phyloP scores from a whole-genome alignment of 495 filamentous ascomycete genomes.

The Staphylotrichum longicolle region DNA sequence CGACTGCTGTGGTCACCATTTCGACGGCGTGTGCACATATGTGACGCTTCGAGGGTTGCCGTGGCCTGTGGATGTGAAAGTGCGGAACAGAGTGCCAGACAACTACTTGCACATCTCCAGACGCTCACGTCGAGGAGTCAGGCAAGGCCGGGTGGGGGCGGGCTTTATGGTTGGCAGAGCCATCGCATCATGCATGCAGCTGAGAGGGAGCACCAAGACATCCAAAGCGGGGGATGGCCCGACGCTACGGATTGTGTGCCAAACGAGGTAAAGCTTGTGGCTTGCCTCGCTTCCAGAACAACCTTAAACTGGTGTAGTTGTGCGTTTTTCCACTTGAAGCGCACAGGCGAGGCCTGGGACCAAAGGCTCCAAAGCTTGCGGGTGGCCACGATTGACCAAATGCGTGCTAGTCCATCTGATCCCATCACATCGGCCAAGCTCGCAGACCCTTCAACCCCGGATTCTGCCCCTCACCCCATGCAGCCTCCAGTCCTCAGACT shows the following conservation, averaged over 20 bases:
- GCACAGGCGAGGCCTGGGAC: no score
- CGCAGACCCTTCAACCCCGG: no score
- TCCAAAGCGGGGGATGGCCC: not conserved
- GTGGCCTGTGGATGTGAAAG: not conserved
- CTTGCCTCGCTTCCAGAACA: no score
- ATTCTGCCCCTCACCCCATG: no score
- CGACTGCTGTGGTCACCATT: slow-evolving; percentile 5
- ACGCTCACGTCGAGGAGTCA: not conserved
- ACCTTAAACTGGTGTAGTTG: no score
- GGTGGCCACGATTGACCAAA: not conserved
- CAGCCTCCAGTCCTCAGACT: not conserved
- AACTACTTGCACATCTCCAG: no score
- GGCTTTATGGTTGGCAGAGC: not conserved
- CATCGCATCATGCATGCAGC: not conserved
- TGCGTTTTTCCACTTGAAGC: no score
- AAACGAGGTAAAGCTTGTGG: no score
- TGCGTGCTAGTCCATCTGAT: not conserved
- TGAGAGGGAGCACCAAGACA: not conserved
- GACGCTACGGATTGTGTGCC: not conserved
- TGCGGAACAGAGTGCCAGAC: not conserved
- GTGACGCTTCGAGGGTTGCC: not conserved
- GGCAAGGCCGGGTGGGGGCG: not conserved
- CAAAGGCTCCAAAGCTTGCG: not conserved
- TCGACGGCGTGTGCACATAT: not conserved
- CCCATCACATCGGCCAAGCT: not conserved